phyloP scores from a whole-genome alignment of 495 filamentous ascomycete genomes.

The Pyrenula massariospora region DNA sequence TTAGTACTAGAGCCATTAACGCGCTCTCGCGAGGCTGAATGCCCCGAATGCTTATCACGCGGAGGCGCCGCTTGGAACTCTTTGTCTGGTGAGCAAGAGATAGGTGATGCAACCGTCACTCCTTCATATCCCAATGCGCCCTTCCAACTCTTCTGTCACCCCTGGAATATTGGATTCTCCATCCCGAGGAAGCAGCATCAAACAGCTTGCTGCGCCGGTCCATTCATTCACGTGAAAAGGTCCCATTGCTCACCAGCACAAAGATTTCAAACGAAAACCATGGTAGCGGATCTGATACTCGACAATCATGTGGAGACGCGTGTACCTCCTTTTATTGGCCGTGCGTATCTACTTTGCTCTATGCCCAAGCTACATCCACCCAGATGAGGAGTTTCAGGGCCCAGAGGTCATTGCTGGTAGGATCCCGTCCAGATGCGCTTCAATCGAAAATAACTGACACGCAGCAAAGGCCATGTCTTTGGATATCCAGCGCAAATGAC shows the following conservation, averaged over 20 bases:
- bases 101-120: too few relatives aligned
- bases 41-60: too few relatives aligned
- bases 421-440: too few relatives aligned
- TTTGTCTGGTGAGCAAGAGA: too few relatives aligned
- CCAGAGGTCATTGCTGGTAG: slow-evolving; percentile 93
- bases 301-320: slow-evolving; percentile 72
- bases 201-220: too few relatives aligned
- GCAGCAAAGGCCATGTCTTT: slow-evolving; percentile 66
- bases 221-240: not conserved
- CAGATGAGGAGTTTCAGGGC: slow-evolving; percentile 97
- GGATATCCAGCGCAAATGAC: slow-evolving; percentile 73
- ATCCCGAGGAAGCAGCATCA: too few relatives aligned
- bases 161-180: too few relatives aligned
- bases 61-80: too few relatives aligned
- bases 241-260: not conserved
- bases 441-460: slow-evolving; percentile 5
- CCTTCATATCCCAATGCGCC: too few relatives aligned
- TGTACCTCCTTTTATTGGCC: slow-evolving; percentile 71
- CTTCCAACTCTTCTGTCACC: too few relatives aligned
- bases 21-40: too few relatives aligned
- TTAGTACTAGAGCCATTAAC: too few relatives aligned
- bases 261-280: not conserved
- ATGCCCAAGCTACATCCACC: slow-evolving; percentile 91
- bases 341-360: slow-evolving; percentile 91
- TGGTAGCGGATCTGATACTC: not conserved